These are phyloP conservation scores for Marvania coccoides DNA, from an alignment of 139 green algal species.

Conservation along the genomic window DNA sequence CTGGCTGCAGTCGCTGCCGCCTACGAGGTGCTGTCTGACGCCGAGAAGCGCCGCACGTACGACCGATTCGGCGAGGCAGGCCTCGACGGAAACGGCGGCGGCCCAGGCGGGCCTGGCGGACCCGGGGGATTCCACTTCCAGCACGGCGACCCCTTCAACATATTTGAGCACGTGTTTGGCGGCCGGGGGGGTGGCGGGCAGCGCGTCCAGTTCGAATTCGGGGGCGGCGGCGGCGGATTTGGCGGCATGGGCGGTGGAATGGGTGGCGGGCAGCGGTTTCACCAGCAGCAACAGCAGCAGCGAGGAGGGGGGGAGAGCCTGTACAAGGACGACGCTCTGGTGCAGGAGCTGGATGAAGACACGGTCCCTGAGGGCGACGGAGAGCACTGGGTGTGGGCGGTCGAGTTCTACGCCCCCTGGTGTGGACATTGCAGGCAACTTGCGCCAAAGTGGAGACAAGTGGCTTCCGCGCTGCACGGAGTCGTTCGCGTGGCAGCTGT, in stretches of 20 bases:
- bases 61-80: constrained; percentile 75
- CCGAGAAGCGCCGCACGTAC: constrained; percentile 68
- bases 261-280: background rate
- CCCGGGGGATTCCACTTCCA: constrained; percentile 37
- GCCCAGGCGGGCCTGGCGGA: constrained; percentile 12
- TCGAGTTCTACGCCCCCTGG: constrained; percentile 74
- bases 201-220: constrained; percentile 23
- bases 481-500: constrained; percentile 66
- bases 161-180: constrained; percentile 78
- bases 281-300: background rate
- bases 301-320: constrained; percentile 13
- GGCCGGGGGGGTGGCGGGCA: constrained; percentile 22
- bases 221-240: constrained; percentile 30
- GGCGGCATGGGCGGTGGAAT: constrained; percentile 23
- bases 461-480: constrained; percentile 58
- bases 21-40: constrained; percentile 77
- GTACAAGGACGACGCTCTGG: constrained; percentile 45
- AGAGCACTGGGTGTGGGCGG: constrained; percentile 52
- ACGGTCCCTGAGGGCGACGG: constrained; percentile 45
- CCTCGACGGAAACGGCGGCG: constrained; percentile 25
- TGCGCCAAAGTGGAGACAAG: constrained; percentile 61
- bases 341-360: constrained; percentile 34
- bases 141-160: constrained; percentile 66
- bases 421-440: constrained; percentile 70
- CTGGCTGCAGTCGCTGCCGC: constrained; percentile 52